Conservation (phyloP, 2,329 filamentous ascomycete genomes). For the Leptographium lundbergii region DNA sequence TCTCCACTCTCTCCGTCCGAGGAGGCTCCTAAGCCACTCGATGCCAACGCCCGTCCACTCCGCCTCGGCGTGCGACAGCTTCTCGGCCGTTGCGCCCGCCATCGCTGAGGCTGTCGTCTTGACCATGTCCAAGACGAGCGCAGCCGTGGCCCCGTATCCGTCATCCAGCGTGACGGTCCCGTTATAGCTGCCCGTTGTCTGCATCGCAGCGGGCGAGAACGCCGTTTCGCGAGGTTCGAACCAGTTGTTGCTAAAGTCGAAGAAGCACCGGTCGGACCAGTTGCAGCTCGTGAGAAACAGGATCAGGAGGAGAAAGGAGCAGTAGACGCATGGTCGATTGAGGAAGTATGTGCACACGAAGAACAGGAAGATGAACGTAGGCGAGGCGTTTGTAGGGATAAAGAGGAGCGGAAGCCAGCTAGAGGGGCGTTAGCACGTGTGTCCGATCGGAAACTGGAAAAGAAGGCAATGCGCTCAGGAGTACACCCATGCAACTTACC, state of each 20-base stretch:
- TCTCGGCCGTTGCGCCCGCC: constrained; percentile 53
- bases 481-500: constrained; percentile 26
- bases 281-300: constrained; percentile 55
- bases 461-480: background rate
- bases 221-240: constrained; percentile 59
- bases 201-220: constrained; percentile 13
- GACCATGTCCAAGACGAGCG: constrained; percentile 35
- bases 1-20: constrained; percentile 78
- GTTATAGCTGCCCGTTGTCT: background rate
- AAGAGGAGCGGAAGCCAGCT: constrained; percentile 83
- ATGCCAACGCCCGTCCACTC: constrained; percentile 69
- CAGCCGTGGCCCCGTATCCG: constrained; percentile 32
- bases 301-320: constrained; percentile 86
- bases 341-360: constrained; percentile 91
- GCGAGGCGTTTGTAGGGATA: constrained; percentile 75
- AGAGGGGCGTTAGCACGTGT: constrained; percentile 1
- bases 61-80: constrained; percentile 37
- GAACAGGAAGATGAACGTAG: constrained; percentile 76
- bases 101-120: constrained; percentile 60
- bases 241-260: constrained; percentile 87
- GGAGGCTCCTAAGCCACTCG: constrained; percentile 72
- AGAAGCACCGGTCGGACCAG: constrained; percentile 83
- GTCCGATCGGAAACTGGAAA: background rate
- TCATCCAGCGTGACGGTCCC: constrained; percentile 11
- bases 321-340: constrained; percentile 95